Evolutionary conservation across 1,284 basidiomycete species (phyloP).

Genomic region (Porodaedalea pini): DNA sequence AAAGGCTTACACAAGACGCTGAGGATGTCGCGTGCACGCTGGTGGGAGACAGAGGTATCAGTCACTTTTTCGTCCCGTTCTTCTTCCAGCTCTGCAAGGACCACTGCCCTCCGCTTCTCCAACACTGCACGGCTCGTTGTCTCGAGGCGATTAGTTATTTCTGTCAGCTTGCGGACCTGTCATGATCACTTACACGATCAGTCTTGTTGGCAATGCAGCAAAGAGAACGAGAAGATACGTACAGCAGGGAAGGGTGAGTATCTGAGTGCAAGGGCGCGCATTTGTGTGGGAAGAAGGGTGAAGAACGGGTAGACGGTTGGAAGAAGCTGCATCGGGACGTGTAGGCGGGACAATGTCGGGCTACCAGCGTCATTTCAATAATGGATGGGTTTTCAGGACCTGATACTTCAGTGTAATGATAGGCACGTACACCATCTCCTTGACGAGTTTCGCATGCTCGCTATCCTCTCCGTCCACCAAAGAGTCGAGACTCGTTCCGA

Average conservation of each 20-base stretch:
- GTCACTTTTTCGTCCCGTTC: conserved; percentile 23
- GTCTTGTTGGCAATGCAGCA: not conserved
- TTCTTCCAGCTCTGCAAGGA: conserved; percentile 25
- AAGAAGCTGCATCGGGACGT: conserved; percentile 15
- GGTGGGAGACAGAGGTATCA: not conserved
- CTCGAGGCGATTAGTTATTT: conserved; percentile 36
- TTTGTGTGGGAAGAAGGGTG: not conserved
- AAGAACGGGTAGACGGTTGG: conserved; percentile 14
- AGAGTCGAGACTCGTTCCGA: conserved; percentile 9
- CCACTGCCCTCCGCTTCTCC: conserved; percentile 31
- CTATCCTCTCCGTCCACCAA: conserved; percentile 11
- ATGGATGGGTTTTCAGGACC: not conserved
- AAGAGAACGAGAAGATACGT: not conserved
- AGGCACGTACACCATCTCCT: conserved; percentile 15
- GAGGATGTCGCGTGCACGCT: conserved; percentile 40
- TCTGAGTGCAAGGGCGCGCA: not conserved
- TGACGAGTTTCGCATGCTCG: conserved; percentile 9
- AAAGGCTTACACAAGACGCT: conserved; percentile 38
- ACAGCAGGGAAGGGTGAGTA: conserved; percentile 15
- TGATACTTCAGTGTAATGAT: not conserved
- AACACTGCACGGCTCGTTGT: conserved; percentile 36
- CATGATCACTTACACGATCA: conserved; percentile 17
- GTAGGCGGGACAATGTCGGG: conserved; percentile 15
- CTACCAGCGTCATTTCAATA: not conserved
- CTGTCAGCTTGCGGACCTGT: conserved; percentile 30